Evolutionary conservation across 1,284 basidiomycete genomes (phyloP), one percentile per base, ranked within the genome.

Genomic region (Puccinia novopanici): DNA sequence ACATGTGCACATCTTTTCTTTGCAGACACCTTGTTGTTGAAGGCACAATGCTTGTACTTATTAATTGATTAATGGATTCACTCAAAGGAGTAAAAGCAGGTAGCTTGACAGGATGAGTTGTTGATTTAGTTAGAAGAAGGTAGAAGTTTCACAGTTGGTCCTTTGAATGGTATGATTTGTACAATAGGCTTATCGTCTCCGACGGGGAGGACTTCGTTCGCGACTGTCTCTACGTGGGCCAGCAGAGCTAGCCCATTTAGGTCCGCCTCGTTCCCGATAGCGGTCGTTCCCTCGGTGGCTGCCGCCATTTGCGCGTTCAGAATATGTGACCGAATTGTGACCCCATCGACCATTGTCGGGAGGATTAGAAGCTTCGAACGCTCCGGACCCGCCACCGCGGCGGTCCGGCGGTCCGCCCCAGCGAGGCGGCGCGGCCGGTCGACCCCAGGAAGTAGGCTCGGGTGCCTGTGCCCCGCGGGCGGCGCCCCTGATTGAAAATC

Each of bases 401-500:
- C 68, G 65, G 22, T 30, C 68, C n/a, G 59, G 27, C 30, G 48
- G 13, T 55, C 37, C 67, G 24, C 75, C 75, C 75, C 75, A 77
- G 54, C 75, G 75, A 37, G 75, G 63, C 27, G 61, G 48, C 2
- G 61, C 75, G 12, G 15, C 37, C 13, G 48, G 27, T 15, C 63
- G 19, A 3, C 30, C 63, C 52, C 75, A 42, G 19, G 37, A 55
- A 57, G 63, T 22, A 10, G 63, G 40, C 22, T 79, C 37, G 68
- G 68, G 24, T 37, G 37, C 15, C 22, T 24, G 17, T 24, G 24
- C 27, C 30, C 30, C 63, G 57, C 65, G 52, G 24, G 67, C 76
- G 24, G 76, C 76, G 48, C 76, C 76, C 19, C 75, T 63, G 63
- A 77, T 77, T 24, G 63, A 63, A 68, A 77, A 77, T 15, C 63